These are phyloP conservation scores for Lablab purpureus DNA, from an alignment of 306 rosid species.

Conservation along the genomic window DNA sequence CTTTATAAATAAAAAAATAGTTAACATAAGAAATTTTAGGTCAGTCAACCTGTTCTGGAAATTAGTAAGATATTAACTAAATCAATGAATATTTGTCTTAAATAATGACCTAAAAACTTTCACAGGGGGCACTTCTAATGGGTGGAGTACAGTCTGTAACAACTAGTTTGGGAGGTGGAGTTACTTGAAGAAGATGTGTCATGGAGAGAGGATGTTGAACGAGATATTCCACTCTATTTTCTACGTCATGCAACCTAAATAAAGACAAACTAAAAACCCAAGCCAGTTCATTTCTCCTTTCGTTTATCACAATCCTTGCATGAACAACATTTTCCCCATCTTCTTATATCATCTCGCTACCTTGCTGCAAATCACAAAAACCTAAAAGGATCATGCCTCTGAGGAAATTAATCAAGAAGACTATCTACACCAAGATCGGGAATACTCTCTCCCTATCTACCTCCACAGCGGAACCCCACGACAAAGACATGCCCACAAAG, in stretches of 20 bases:
- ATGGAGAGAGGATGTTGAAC: background rate
- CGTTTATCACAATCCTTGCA: background rate
- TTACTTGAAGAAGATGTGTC: background rate
- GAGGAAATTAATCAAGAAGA: background rate
- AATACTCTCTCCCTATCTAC: background rate
- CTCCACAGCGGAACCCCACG: background rate
- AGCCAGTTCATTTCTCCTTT: slow-evolving; percentile 1
- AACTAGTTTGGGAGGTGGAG: background rate
- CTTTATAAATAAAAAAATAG: no score
- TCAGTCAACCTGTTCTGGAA: no score
- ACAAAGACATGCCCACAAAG: background rate
- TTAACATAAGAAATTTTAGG: no score
- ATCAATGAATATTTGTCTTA: no score
- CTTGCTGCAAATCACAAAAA: background rate
- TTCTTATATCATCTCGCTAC: background rate
- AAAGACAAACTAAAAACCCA: background rate
- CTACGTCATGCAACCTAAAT: background rate
- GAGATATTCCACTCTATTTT: background rate
- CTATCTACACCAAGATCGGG: background rate
- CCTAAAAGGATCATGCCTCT: background rate
- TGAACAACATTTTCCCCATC: background rate
- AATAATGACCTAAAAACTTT: no score
- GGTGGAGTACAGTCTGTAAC: background rate
- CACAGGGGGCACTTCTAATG: no score
- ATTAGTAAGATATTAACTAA: no score